A percentile compares a stretch with the other conserved stretches of the same genome.
Evolutionary conservation across 2,329 filamentous ascomycete species (phyloP).

Genomic region (Aureobasidium uvarum): DNA sequence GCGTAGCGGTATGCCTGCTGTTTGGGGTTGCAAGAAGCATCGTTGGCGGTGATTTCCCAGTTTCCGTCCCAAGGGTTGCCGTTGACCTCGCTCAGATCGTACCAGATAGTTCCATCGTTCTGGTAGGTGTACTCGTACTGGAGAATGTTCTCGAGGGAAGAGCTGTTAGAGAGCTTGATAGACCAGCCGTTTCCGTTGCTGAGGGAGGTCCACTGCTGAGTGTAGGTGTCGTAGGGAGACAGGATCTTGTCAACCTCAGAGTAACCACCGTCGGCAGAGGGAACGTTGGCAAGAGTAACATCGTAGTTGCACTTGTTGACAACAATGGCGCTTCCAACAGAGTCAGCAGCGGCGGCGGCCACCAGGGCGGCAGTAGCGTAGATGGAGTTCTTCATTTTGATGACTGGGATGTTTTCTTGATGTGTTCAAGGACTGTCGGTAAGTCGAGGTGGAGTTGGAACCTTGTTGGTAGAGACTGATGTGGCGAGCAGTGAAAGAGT

Average conservation of each 20-base stretch:
- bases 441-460: not conserved
- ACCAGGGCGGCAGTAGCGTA: conserved; percentile 34
- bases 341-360: conserved; percentile 27
- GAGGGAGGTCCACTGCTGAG: conserved; percentile 39
- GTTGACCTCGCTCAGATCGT: conserved; percentile 41
- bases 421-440: conserved; percentile 15
- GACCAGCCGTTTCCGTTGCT: conserved; percentile 40
- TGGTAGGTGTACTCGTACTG: conserved; percentile 44
- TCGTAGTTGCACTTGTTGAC: conserved; percentile 38
- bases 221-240: conserved; percentile 33
- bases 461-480: conserved; percentile 33
- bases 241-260: conserved; percentile 33
- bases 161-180: conserved; percentile 41
- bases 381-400: conserved; percentile 33
- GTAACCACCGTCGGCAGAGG: conserved; percentile 34
- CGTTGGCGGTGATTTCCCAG: conserved; percentile 39
- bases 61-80: conserved; percentile 41
- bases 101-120: conserved; percentile 41
- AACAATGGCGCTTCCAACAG: conserved; percentile 35
- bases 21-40: conserved; percentile 34
- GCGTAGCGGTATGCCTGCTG: conserved; percentile 42
- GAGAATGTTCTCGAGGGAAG: conserved; percentile 35
- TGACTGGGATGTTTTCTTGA: conserved; percentile 28
- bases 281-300: conserved; percentile 36
- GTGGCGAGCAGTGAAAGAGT: conserved; percentile 35